A percentile compares a stretch with the other conserved stretches of the same genome.
Evolutionary conservation across 2,329 filamentous ascomycete genomes (phyloP).

Genomic region (Aspergillus felis): DNA sequence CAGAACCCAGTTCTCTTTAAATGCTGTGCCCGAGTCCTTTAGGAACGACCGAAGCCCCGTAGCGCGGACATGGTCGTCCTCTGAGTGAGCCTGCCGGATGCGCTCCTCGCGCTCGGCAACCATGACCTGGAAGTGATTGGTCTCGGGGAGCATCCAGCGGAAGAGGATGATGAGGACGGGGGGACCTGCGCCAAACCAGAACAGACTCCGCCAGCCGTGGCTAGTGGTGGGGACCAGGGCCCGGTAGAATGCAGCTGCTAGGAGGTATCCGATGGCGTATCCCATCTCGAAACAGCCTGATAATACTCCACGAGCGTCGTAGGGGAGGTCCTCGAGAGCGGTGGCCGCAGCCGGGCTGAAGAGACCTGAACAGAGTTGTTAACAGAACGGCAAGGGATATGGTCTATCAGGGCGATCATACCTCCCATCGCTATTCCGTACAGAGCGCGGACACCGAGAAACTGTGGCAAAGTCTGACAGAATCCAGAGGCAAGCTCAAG

Average conservation of each 20-base stretch:
- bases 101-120: slow-evolving; percentile 22
- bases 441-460: background rate
- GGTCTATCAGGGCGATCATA: background rate
- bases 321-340: background rate
- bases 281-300: background rate
- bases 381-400: background rate
- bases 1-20: background rate
- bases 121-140: slow-evolving; percentile 55
- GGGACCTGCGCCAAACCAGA: slow-evolving; percentile 32
- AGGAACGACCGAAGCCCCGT: background rate
- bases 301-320: background rate
- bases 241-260: background rate
- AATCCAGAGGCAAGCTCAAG: too few relatives aligned
- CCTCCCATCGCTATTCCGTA: background rate
- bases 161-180: slow-evolving; percentile 57
- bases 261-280: background rate
- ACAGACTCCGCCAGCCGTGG: background rate
- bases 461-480: background rate
- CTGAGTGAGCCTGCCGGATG: slow-evolving; percentile 29
- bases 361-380: background rate
- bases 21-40: background rate
- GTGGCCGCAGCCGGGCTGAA: background rate
- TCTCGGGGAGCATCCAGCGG: slow-evolving; percentile 71
- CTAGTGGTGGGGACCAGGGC: background rate
- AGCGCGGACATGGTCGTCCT: slow-evolving; percentile 36